Evolutionary conservation across 208 protist species (phyloP), one percentile per base, ranked within the genome.

Genomic region (Cochliopodium minus): DNA sequence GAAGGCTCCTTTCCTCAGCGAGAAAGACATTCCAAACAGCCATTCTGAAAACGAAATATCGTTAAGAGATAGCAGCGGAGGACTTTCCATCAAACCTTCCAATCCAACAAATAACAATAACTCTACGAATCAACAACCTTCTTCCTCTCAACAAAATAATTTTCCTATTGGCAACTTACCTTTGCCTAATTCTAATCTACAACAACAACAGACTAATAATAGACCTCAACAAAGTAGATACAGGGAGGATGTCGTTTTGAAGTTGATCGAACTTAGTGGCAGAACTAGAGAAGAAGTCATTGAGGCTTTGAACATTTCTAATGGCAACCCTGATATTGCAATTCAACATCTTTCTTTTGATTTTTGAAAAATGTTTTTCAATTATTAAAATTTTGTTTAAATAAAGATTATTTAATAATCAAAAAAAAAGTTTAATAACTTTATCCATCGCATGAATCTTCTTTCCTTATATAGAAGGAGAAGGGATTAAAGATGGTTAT

Each of bases 1-100:
- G 13, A 29, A 22, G 3, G 62, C 84, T 23, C 54, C 69, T 0
- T 85, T 87, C 57, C 53, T 87, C 4, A 22, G 59, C 2, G 76
- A 83, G 22, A 23, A 40, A 4, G 73, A 87, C 29, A 22, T 81
- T 1, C 71, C 71, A 28, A 54, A 64, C 11, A 26, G 58, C 10
- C 43, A 32, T 25, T n/a, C n/a, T n/a, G n/a, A 48, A 2, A 48
- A 48, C 17, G 2, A 23, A 48, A 30, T 6, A 6, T 28, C n/a
- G n/a, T n/a, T n/a, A n/a, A n/a, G 11, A 48, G 5, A 30, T 28
- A 15, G 2, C 43, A 17, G 35, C 35, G 35, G 10, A 39, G 10
- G 35, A 39, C 13, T 13, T 17, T 17, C 10, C 13, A 39, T 39
- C 35, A 13, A 7, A 7, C 35, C 10, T 7, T 17, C 35, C 35